Evolutionary conservation across 305 asterid genomes (phyloP).

Genomic region (Plantago rigida): DNA sequence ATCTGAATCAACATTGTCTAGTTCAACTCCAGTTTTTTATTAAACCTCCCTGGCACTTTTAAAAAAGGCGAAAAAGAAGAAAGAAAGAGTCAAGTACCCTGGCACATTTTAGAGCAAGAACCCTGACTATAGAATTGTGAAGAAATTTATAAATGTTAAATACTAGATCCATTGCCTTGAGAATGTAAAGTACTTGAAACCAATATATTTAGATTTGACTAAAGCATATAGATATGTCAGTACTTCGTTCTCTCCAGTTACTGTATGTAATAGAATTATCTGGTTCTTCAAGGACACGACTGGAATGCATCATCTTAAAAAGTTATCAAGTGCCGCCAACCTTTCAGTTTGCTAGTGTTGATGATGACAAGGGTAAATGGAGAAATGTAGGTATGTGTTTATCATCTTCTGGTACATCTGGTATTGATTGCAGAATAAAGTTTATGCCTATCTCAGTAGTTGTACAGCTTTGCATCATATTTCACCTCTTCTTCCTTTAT

Average conservation of each 20-base stretch:
- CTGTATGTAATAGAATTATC: slow-evolving; percentile 14
- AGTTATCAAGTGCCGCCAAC: slow-evolving; percentile 71
- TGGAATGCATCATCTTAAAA: slow-evolving; percentile 74
- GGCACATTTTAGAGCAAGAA: background rate
- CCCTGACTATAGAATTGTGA: slow-evolving; percentile 6
- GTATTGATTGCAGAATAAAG: background rate
- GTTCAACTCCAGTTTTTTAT: background rate
- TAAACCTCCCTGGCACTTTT: too few relatives aligned
- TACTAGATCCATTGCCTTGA: background rate
- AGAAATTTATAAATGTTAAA: slow-evolving; percentile 3
- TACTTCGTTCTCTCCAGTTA: background rate
- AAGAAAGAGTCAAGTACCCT: too few relatives aligned
- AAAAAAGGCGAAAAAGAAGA: too few relatives aligned
- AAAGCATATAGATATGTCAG: slow-evolving; percentile 6
- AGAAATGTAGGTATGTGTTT: slow-evolving; percentile 48
- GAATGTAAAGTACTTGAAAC: slow-evolving; percentile 15
- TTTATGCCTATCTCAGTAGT: too few relatives aligned
- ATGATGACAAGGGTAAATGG: slow-evolving; percentile 77
- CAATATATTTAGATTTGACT: slow-evolving; percentile 18
- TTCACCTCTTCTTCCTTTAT: slow-evolving; percentile 1
- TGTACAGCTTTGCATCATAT: background rate
- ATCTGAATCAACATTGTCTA: slow-evolving; percentile 14
- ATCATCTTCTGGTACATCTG: background rate
- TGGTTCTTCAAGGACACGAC: slow-evolving; percentile 64
- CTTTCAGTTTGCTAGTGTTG: slow-evolving; percentile 83